Evolutionary conservation across 257 asterid genomes (phyloP).

Genomic region (Solanum bulbocastanum): DNA sequence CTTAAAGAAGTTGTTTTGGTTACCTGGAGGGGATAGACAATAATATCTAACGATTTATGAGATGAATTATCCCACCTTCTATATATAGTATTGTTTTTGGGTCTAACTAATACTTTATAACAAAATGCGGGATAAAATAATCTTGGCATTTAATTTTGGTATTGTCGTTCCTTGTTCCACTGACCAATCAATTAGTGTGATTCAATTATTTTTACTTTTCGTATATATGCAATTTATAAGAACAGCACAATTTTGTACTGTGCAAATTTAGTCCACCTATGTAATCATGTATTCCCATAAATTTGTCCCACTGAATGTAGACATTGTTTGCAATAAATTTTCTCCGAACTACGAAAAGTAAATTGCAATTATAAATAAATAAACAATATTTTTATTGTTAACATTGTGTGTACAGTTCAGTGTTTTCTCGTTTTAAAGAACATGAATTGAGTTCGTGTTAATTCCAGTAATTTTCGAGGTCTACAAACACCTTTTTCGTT

Average conservation of each 20-base stretch:
- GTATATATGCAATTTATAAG: not conserved
- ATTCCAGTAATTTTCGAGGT: too few species aligned
- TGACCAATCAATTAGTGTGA: not conserved
- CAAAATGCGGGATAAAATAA: not conserved
- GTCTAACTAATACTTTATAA: too few species aligned
- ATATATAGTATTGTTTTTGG: too few species aligned
- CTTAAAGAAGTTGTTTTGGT: not conserved
- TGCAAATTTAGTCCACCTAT: not conserved
- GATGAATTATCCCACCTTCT: not conserved
- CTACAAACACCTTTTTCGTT: not conserved
- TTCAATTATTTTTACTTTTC: not conserved
- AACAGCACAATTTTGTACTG: not conserved
- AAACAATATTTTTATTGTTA: too few species aligned
- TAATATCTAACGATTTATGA: too few species aligned
- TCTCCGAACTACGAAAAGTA: too few species aligned
- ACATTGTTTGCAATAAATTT: not conserved
- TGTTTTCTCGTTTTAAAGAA: not conserved
- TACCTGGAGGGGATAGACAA: not conserved
- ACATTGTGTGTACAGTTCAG: too few species aligned
- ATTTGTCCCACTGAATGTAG: not conserved
- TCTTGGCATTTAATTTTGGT: too few species aligned
- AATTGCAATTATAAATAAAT: too few species aligned
- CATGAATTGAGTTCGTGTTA: not conserved
- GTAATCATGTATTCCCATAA: not conserved
- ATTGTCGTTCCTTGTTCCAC: not conserved